Base-by-base conservation (phyloP, 345 rosid genomes). In the Mallotus nudiflorus region DNA sequence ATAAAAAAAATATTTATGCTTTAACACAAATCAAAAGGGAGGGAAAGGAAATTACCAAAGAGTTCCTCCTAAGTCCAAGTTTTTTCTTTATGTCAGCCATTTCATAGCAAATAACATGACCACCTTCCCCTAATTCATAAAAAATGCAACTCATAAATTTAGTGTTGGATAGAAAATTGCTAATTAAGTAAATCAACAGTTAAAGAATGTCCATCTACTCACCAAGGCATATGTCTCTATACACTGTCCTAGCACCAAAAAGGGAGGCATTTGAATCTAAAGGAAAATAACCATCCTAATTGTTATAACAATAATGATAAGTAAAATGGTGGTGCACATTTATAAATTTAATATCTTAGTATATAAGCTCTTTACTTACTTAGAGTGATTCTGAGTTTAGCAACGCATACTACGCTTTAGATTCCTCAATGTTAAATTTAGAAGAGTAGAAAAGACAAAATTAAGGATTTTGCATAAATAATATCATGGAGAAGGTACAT, bases 271-370 rank as follows among this genome's bases (percentile, higher is more conserved):
- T 98, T 63, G 96, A 95, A 83, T 95, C 99, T 67, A 87, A 85
- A 74, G 90, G 81, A 78, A 95, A 95, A 78, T 97, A 95, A 54
- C 96, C 97, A 80, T 92, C 99, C 99, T 92, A 81, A 81, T 48
- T 57, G 70, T 78, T 31, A 71, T 62, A 48, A 75, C 15, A 29
- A 75, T 28, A 51, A 18, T 71, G 40, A 59, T 18, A 44, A 35
- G 25, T 60, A 51, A 28, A 49, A 24, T 39, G 27, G 54, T 19
- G 13, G 69, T 25, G 33, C 37, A 58, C 46, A 39, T 53, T 56
- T 64, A 18, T 54, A 69, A 35, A 75, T 28, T 55, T 45, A 62
- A 67, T 53, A 55, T 49, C 16, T 42, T 9, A 48, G 62, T 19
- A 62, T 15, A 70, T 72, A 45, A 51, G 37, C 6, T 46, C 59